A percentile compares a stretch with the other conserved stretches of the same genome.
phyloP scores from a whole-genome alignment of 2,329 filamentous ascomycete genomes.

The Fusarium graminum region DNA sequence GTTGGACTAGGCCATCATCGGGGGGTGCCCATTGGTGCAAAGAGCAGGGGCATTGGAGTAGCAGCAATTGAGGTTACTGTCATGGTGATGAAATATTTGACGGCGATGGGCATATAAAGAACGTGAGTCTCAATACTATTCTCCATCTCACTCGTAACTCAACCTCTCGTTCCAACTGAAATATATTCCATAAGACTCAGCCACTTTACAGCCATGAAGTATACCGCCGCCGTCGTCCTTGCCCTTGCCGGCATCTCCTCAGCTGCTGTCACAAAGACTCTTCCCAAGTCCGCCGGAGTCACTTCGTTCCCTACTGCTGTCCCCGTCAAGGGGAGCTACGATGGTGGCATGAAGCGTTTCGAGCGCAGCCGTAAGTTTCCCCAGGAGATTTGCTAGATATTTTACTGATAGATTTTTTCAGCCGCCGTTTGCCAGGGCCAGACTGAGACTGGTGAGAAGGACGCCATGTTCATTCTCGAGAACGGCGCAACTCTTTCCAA shows the following conservation, averaged over 20 bases:
- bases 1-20: constrained; percentile 13
- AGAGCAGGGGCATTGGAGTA: not conserved
- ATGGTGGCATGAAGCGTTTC: constrained; percentile 44
- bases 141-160: not conserved
- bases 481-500: constrained; percentile 64
- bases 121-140: not conserved
- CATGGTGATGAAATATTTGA: not conserved
- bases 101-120: constrained; percentile 29
- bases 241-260: constrained; percentile 38
- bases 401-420: constrained; percentile 4
- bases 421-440: constrained; percentile 47
- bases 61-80: not conserved
- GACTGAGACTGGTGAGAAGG: constrained; percentile 44
- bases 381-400: accelerated
- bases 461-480: constrained; percentile 65
- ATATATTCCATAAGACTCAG: not conserved
- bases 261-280: constrained; percentile 41
- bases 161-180: not conserved
- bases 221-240: constrained; percentile 29
- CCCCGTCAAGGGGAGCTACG: constrained; percentile 38
- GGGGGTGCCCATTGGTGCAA: constrained; percentile 26
- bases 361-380: constrained; percentile 34
- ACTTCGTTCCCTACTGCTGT: constrained; percentile 41
- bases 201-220: constrained; percentile 33
- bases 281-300: constrained; percentile 37